Conservation (phyloP, 78 protist genomes). For the Tieghemostelium lacteum region DNA sequence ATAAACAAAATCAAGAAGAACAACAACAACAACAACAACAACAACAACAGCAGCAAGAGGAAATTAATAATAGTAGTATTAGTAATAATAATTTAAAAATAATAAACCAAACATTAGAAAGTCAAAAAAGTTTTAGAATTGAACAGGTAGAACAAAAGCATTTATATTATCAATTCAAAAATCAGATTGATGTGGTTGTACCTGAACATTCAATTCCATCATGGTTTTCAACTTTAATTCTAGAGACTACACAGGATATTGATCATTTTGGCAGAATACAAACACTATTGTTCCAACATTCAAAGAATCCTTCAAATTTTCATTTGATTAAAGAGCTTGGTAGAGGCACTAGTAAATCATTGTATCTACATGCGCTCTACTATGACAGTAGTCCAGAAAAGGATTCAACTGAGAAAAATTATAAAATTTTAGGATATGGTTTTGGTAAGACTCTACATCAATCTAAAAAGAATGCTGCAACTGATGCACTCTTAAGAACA, state of each 20-base stretch:
- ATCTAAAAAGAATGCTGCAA: conserved; percentile 5
- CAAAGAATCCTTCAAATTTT: not conserved
- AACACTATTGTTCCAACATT: conserved; percentile 3
- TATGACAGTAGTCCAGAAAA: not conserved
- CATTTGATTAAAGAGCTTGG: conserved; percentile 47
- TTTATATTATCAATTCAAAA: not conserved
- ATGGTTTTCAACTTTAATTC: conserved; percentile 50
- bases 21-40: not conserved
- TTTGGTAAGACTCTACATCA: not conserved
- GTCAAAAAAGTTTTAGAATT: not conserved
- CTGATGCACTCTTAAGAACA: conserved; percentile 37
- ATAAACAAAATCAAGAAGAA: not conserved
- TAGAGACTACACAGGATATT: not conserved
- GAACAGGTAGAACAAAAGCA: not conserved
- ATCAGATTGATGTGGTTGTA: not conserved
- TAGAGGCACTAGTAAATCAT: conserved; percentile 32
- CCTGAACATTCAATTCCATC: conserved; percentile 1
- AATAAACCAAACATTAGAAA: not conserved
- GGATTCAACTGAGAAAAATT: not conserved
- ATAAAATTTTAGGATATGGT: conserved; percentile 70
- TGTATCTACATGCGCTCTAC: not conserved
- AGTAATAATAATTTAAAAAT: not conserved
- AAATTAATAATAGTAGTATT: not conserved
- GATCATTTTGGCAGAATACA: conserved; percentile 2
- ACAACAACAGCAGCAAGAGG: not conserved